Base-by-base conservation (phyloP, 257 asterid species). In the Salvia hispanica region DNA sequence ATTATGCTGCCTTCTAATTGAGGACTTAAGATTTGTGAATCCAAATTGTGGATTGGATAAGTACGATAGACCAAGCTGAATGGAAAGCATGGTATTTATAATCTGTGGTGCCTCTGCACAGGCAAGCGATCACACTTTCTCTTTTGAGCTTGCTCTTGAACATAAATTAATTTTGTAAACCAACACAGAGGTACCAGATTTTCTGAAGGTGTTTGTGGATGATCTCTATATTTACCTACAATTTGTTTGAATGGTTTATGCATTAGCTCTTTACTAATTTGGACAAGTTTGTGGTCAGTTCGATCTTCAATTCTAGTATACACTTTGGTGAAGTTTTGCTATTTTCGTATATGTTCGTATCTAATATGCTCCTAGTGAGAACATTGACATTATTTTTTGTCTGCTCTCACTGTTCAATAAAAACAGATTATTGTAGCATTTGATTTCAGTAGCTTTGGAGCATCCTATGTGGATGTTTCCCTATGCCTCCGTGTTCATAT, bases 401-500 rank as follows among this genome's bases (percentile, higher is more conserved):
- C 53, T 52, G 59, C 8, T 69, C 50, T 57, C 43, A 28, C 36
- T 44, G 58, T 10, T 66, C 7, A 11, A 8, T 12, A 47, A 9
- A 42, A 18, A 31, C 42, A 43, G 5, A 45, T 6, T 28, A 10
- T n/a, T n/a, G n/a, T 68, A 25, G 31, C 2, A 37, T 76, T 57
- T 66, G 55, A 53, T 57, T 60, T 51, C 21, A 28, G 39, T 43
- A 59, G 67, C 43, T 71, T 61, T 48, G 15, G 16, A 58, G 52
- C 56, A 58, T 57, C 53, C 36, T 2, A 3, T 34, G 18, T 2
- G 13, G 18, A 39, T 66, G 43, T 69, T 58, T 51, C 28, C 10
- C 3, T 7, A 18, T 57, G 53, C 9, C 11, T 10, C 9, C 47
- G 5, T 18, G 14, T 51, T 59, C n/a, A 55, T 25, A 21, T 52